Evolutionary conservation across 257 asterid species (phyloP).

Genomic region (Forsythia viridissima): DNA sequence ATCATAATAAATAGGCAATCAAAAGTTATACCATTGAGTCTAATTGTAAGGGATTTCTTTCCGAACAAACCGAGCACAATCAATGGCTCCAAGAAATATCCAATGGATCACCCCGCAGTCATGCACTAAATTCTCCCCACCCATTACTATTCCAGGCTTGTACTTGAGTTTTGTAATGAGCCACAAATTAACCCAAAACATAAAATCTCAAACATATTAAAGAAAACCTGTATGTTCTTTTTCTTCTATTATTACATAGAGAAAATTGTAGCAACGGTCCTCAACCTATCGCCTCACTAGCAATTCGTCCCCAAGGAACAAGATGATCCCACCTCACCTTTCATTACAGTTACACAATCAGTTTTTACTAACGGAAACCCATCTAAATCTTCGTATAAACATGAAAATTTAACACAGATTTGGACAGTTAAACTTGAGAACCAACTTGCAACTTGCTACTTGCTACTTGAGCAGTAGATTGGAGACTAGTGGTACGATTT

Average conservation of each 20-base stretch:
- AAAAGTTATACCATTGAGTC: constrained; percentile 58
- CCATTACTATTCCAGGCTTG: constrained; percentile 78
- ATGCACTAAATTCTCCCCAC: constrained; percentile 74
- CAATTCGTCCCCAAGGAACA: neutral
- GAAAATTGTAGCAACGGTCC: no score
- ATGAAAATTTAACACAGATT: neutral
- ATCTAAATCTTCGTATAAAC: neutral
- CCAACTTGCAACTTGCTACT: neutral
- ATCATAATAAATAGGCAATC: neutral
- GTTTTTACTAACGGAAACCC: neutral
- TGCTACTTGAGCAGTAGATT: neutral
- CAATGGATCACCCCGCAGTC: constrained; percentile 72
- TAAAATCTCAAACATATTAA: neutral
- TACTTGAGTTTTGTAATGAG: constrained; percentile 73
- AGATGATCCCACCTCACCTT: neutral
- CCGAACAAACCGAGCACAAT: constrained; percentile 78
- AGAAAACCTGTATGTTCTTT: neutral
- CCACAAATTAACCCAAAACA: constrained; percentile 15
- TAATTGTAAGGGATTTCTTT: constrained; percentile 70
- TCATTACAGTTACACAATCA: neutral
- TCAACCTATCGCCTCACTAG: neutral
- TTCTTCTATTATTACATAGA: neutral
- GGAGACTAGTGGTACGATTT: neutral
- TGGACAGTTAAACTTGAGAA: neutral
- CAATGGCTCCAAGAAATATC: constrained; percentile 84